phyloP scores from a whole-genome alignment of 805 yeast species.

The Candida patagonica region DNA sequence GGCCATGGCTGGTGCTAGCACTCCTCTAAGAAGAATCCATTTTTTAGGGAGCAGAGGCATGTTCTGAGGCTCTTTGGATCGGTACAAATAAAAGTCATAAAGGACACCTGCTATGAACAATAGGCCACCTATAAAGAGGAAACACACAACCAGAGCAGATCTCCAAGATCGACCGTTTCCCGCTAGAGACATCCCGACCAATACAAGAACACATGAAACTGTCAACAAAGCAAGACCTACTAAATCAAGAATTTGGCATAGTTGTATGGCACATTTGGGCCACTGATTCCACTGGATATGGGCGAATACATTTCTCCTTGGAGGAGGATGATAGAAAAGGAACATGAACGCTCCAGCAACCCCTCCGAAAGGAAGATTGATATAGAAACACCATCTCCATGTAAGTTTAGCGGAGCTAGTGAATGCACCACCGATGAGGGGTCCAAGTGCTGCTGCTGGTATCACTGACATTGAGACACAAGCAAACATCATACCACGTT shows the following conservation, averaged over 20 bases:
- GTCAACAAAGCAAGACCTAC: constrained; percentile 35
- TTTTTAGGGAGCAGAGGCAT: constrained; percentile 24
- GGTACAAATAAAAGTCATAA: constrained; percentile 31
- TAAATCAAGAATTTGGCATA: constrained; percentile 40
- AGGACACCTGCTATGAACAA: constrained; percentile 31
- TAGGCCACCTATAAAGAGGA: constrained; percentile 36
- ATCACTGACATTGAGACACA: too few relatives aligned
- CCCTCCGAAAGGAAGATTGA: constrained; percentile 34
- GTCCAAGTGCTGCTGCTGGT: constrained; percentile 37
- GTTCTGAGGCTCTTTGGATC: too few relatives aligned
- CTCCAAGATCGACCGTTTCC: constrained; percentile 41
- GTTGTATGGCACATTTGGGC: too few relatives aligned
- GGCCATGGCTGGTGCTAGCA: constrained; percentile 26
- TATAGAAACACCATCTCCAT: constrained; percentile 47
- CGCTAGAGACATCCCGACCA: constrained; percentile 48
- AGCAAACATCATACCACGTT: constrained; percentile 31
- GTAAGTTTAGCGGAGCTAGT: constrained; percentile 28
- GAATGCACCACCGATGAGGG: constrained; percentile 44
- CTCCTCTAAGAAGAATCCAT: constrained; percentile 7
- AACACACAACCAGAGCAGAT: constrained; percentile 39
- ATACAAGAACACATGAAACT: constrained; percentile 32
- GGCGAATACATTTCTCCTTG: constrained; percentile 38
- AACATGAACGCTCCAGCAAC: constrained; percentile 20
- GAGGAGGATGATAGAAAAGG: constrained; percentile 21
- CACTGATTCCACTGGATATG: too few relatives aligned